A percentile compares a stretch with the other conserved stretches of the same genome.
Evolutionary conservation across 1,284 basidiomycete genomes (phyloP).

Genomic region (Xerocomus nothofagi): DNA sequence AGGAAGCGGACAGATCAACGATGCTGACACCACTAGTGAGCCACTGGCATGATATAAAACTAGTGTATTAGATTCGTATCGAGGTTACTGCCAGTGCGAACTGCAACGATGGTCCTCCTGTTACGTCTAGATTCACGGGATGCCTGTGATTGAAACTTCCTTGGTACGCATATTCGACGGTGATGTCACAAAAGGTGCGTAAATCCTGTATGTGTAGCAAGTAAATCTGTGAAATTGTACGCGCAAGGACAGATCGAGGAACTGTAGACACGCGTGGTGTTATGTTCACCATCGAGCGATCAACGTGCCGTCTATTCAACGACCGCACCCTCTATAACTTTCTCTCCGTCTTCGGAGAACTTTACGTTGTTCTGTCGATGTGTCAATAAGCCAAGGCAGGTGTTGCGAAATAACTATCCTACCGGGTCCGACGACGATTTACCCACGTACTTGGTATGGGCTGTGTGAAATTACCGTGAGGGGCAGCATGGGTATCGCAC

Average conservation of each 20-base stretch:
- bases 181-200: neutral
- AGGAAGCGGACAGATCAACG: neutral
- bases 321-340: conserved; percentile 66
- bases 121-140: neutral
- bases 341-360: conserved; percentile 78
- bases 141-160: neutral
- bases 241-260: neutral
- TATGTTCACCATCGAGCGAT: neutral
- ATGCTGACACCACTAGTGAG: neutral
- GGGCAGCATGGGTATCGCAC: neutral
- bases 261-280: neutral
- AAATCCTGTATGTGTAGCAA: neutral
- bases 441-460: conserved; percentile 88
- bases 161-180: neutral
- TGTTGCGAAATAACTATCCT: conserved; percentile 22
- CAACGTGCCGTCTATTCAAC: conserved; percentile 22
- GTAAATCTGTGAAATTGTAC: neutral
- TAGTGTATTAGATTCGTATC: neutral
- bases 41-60: neutral
- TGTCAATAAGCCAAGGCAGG: neutral
- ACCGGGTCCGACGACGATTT: conserved; percentile 68
- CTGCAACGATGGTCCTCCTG: neutral
- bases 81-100: neutral
- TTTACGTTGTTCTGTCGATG: conserved; percentile 67
- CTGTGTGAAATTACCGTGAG: conserved; percentile 39